Base-by-base conservation (phyloP, 208 protist genomes). In the Leishmania guyanensis region DNA sequence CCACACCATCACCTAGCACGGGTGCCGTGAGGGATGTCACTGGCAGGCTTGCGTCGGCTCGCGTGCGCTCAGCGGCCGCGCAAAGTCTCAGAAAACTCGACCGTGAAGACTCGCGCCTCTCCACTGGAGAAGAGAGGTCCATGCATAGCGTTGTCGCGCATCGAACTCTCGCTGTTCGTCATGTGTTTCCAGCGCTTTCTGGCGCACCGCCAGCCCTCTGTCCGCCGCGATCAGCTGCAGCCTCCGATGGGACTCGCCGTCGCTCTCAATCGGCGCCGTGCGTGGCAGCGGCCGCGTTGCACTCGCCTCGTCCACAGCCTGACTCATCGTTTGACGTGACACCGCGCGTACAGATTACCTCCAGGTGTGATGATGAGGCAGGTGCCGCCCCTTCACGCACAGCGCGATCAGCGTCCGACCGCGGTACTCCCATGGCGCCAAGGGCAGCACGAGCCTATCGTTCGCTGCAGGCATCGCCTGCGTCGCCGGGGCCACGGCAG, bases 231-330 rank as follows among this genome's bases (percentile, higher is more conserved):
- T 50, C 20, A 29, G 2, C 20, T 6, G 17, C 20, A 39, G 33
- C 39, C 16, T 36, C 33, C 14, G 33, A 50, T 29, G 68, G 39
- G 20, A 10, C 33, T 43, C 6, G 39, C 20, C 68, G 68, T 39
- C 68, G 68, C 16, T 72, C 68, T 72, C 68, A 5, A 29, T 72
- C 68, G 10, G 68, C 68, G 39, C 68, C 68, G 39, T 50, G 39
- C 68, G 39, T 50, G 68, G 16, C 20, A 58, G 46, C 48, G n/a
- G 46, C 70, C 4, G 69, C 66, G 75, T 54, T 71, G n/a, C 56
- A 70, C 17, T 84, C 80, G 20, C 80, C 80, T 22, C 71, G 75
- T 0, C 74, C 80, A 26, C 80, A 46, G 26, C 60, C 33, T 14
- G 48, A 62, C 9, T 70, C 53, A 0, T 76, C 50, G 2, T 43